Base-by-base conservation (phyloP, 2,329 filamentous ascomycete species). In the Hymenoscyphus albidus region DNA sequence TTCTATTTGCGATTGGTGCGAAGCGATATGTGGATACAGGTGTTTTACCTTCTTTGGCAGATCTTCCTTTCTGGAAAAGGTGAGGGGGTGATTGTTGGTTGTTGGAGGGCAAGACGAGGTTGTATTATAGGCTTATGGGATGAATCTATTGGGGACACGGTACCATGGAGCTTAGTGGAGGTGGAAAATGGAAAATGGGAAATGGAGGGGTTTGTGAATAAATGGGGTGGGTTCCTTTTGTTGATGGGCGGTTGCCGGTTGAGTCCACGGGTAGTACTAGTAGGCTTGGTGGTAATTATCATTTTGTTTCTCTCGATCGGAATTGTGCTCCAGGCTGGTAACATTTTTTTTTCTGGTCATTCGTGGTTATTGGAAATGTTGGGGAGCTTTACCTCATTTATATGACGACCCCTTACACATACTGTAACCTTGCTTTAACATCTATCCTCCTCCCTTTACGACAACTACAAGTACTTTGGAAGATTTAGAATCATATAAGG, bases 1-100 rank as follows among this genome's bases (percentile, higher is more conserved):
- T 82, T 65, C 72, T 78, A 63, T 74, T 71, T 39, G 65, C 69
- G 38, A 32, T 66, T n/a, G 64, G 63, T 9, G 60, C 62, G 58
- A 71, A 70, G 56, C 63, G 66, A 32, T 66, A 62, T 56, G 60
- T 57, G 3, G 51, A 62, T 31, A 62, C 60, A 22, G 60, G 60
- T 13, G 16, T 31, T 12, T 22, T 62, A 31, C 60, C 60, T 2
- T 22, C 31, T 62, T 40, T 62, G n/a, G 38, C 48, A 5, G 35
- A 62, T 22, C 7, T 57, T n/a, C 31, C 31, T 27, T 62, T 62
- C 16, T 62, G 44, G 48, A 55, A 67, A 7, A 13, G 48, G 38
- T 59, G 54, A 64, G 31, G 48, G 22, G 22, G 48, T 7, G 14
- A 16, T 16, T 16, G 3, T 44, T n/a, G 12, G 18, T 5, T 5